Base-by-base conservation (phyloP, 73 alveolate species). In the Blepharisma japonicum region DNA sequence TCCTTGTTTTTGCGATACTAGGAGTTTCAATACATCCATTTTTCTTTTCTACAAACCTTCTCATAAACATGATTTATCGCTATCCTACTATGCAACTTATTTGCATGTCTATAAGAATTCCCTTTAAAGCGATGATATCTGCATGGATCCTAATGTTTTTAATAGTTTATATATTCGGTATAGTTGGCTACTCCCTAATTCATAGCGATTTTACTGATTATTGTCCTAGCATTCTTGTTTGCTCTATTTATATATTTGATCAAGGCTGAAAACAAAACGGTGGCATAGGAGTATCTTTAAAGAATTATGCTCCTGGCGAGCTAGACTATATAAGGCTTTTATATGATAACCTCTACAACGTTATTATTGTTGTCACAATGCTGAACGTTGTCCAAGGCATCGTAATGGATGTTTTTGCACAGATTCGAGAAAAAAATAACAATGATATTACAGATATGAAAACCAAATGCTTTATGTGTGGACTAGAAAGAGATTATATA, bases 321-420 rank as follows among this genome's bases (percentile, higher is more conserved):
- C 88, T 92, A 7, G 80, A 70, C 70, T 91, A 94, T 77, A 77
- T 49, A 20, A 82, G 87, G 11, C 20, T 70, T 45, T 45, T 90
- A 45, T 95, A 84, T 82, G 99, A 95, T 88, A 93, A 94, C 68
- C 80, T 90, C 6, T 93, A 89, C 77, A 93, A 91, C 79, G 87
- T 91, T 68, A 90, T 94, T 71, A 76, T 95, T 25, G 94, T 91
- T 61, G 92, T 91, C 56, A 86, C 94, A 25, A 91, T 95, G 82
- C 90, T 94, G 55, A 89, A 95, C 85, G 94, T 95, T 82, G 92
- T 95, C 81, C 92, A 97, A 71, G 99, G 99, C 91, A 95, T 95
- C 76, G 94, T 95, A 81, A 95, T 95, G 86, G 99, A 95, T 85
- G 94, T 96, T 55, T 95, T 95, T 72, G 98, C 97, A 6, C 91